Evolutionary conservation across 148 eudicot species (phyloP).

Genomic region (Polygonum maritimum): DNA sequence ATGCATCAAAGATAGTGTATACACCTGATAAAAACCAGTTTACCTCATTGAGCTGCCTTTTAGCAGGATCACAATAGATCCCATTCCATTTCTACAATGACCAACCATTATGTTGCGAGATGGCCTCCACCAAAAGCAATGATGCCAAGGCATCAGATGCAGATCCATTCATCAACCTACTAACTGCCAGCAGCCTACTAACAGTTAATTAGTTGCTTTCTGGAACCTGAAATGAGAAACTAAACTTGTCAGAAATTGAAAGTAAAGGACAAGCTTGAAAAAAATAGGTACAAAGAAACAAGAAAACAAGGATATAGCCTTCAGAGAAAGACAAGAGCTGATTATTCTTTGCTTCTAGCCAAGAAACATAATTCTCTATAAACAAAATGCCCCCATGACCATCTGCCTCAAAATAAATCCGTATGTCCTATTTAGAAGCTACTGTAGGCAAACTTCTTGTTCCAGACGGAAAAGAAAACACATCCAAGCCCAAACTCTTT

Average conservation of each 20-base stretch:
- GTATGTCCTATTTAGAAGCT: conserved; percentile 78
- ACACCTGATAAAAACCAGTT: no score
- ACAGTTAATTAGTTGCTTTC: conserved; percentile 71
- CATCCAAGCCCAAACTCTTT: conserved; percentile 61
- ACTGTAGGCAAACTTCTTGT: conserved; percentile 79
- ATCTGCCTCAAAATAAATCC: conserved; percentile 81
- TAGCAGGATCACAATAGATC: conserved; percentile 69
- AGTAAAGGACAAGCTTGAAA: neutral
- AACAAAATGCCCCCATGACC: conserved; percentile 91
- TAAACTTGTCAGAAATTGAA: conserved; percentile 2
- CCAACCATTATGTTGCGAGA: conserved; percentile 72
- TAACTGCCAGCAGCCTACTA: conserved; percentile 71
- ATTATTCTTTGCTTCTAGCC: conserved; percentile 48
- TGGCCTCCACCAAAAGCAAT: conserved; percentile 74
- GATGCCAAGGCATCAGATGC: conserved; percentile 94
- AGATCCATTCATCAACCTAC: conserved; percentile 78
- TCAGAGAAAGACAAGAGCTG: conserved; percentile 38
- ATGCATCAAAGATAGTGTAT: no score
- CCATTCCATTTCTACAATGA: conserved; percentile 76
- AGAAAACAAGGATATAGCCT: no score
- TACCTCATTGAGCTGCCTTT: conserved; percentile 79
- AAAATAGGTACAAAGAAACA: neutral
- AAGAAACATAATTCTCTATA: conserved; percentile 45
- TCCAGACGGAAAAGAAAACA: conserved; percentile 72
- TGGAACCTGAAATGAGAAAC: conserved; percentile 43